Evolutionary conservation across 2,329 filamentous ascomycete genomes (phyloP).

Genomic region (Fusarium xyrophilum): DNA sequence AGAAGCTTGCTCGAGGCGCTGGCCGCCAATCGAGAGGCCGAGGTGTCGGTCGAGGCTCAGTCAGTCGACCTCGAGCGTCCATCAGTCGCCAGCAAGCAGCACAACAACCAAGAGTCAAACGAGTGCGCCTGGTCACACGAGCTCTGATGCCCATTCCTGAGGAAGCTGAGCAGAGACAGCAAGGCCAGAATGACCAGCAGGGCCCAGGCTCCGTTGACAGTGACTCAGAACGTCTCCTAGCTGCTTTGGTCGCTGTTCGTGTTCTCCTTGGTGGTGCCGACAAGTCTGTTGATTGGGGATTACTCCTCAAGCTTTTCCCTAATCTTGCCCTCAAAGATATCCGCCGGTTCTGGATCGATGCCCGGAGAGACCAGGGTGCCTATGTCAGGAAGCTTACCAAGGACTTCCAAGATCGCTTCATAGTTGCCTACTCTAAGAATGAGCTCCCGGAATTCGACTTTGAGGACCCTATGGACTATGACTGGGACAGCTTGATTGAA

Average conservation of each 20-base stretch:
- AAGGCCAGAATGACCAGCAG: conserved; percentile 17
- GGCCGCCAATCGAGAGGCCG: conserved; percentile 1
- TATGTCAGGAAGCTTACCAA: conserved; percentile 62
- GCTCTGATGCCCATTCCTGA: conserved; percentile 40
- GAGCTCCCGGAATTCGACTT: conserved; percentile 69
- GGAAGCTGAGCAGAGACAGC: neutral
- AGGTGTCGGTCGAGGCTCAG: conserved; percentile 4
- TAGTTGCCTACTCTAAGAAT: conserved; percentile 69
- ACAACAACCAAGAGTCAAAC: conserved; percentile 36
- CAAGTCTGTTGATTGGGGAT: conserved; percentile 66
- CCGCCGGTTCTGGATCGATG: conserved; percentile 61
- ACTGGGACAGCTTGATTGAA: conserved; percentile 70
- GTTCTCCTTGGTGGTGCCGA: conserved; percentile 67
- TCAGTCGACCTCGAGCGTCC: conserved; percentile 4
- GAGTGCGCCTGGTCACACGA: conserved; percentile 43
- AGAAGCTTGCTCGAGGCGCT: neutral
- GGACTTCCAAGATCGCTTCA: conserved; percentile 70
- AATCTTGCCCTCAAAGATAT: conserved; percentile 58
- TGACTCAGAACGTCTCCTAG: conserved; percentile 51
- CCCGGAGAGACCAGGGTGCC: conserved; percentile 58
- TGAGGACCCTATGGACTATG: conserved; percentile 67
- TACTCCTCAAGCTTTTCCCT: conserved; percentile 64
- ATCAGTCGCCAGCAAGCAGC: conserved; percentile 5
- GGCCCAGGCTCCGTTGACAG: neutral
- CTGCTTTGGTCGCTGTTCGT: conserved; percentile 64